These are phyloP conservation scores for Ogataea degrootiae DNA, from an alignment of 805 yeast genomes.

Conservation along the genomic window DNA sequence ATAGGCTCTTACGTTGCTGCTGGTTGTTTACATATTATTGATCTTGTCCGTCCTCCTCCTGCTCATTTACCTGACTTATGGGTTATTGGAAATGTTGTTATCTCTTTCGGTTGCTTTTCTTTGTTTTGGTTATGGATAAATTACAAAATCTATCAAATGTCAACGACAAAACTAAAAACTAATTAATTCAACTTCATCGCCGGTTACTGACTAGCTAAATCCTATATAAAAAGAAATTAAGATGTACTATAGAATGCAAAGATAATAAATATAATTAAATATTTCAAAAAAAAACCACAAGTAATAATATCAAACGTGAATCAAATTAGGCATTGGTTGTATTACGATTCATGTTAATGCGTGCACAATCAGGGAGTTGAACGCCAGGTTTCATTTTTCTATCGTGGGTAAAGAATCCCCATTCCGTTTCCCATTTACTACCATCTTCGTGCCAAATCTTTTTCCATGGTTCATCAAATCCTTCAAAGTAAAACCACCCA, in stretches of 20 bases:
- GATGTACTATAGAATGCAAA: not conserved
- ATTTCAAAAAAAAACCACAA: not conserved
- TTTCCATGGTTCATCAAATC: slow-evolving; percentile 74
- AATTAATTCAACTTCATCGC: not conserved
- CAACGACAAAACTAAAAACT: slow-evolving; percentile 23
- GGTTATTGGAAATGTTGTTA: slow-evolving; percentile 68
- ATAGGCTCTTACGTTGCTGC: slow-evolving; percentile 47
- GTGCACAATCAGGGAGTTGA: slow-evolving; percentile 35
- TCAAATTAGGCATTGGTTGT: not conserved
- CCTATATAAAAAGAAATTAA: not conserved
- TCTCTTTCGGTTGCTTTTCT: slow-evolving; percentile 72
- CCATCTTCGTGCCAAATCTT: slow-evolving; percentile 42
- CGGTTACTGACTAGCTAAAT: slow-evolving; percentile 6
- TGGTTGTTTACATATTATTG: slow-evolving; percentile 48
- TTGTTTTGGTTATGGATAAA: slow-evolving; percentile 82
- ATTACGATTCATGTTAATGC: not conserved
- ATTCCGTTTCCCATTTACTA: slow-evolving; percentile 61
- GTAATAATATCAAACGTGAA: not conserved
- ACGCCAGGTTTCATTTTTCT: slow-evolving; percentile 42
- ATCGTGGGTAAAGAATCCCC: slow-evolving; percentile 58
- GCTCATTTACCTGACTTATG: slow-evolving; percentile 73
- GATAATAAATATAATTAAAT: not conserved
- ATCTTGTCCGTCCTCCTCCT: slow-evolving; percentile 49
- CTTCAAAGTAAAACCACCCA: slow-evolving; percentile 62
- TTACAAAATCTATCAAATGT: slow-evolving; percentile 41